Base-by-base conservation (phyloP, 139 green algal genomes). In the Chlamydomonas eustigma region DNA sequence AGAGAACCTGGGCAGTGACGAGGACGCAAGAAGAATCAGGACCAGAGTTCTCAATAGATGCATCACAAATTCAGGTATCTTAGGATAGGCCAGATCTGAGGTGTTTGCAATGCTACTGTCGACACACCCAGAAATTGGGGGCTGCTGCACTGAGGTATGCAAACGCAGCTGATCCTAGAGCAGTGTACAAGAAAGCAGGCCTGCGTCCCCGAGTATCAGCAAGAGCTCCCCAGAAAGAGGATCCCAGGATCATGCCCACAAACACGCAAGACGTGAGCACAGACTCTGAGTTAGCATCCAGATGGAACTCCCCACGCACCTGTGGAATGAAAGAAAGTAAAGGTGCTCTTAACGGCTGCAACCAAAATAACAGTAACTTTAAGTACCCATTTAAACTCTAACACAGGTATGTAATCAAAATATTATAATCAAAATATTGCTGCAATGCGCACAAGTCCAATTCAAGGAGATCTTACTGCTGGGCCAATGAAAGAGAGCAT, bases 401-500 rank as follows among this genome's bases (percentile, higher is more conserved):
- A n/a, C n/a, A n/a, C n/a, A n/a, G n/a, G n/a, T n/a, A n/a, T n/a
- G n/a, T n/a, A n/a, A n/a, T n/a, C n/a, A n/a, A n/a, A n/a, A n/a
- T n/a, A n/a, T n/a, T n/a, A n/a, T n/a, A n/a, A n/a, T n/a, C n/a
- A n/a, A n/a, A n/a, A n/a, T n/a, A n/a, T n/a, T n/a, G n/a, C n/a
- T n/a, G n/a, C n/a, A n/a, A n/a, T n/a, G n/a, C n/a, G n/a, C n/a
- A n/a, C n/a, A n/a, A n/a, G n/a, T n/a, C n/a, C n/a, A n/a, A n/a
- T n/a, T n/a, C n/a, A n/a, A n/a, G n/a, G n/a, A n/a, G n/a, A n/a
- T n/a, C 44, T 35, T 28, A 70, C 58, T 28, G 8, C 58, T 35
- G 58, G 58, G 25, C 58, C 58, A 28, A 70, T 70, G 58, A 70
- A 70, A 22, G 58, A 70, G 8, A 70, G 18, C 25, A 70, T 32